Conservation (phyloP, 345 rosid genomes). For the Sisymbrium altissimum region DNA sequence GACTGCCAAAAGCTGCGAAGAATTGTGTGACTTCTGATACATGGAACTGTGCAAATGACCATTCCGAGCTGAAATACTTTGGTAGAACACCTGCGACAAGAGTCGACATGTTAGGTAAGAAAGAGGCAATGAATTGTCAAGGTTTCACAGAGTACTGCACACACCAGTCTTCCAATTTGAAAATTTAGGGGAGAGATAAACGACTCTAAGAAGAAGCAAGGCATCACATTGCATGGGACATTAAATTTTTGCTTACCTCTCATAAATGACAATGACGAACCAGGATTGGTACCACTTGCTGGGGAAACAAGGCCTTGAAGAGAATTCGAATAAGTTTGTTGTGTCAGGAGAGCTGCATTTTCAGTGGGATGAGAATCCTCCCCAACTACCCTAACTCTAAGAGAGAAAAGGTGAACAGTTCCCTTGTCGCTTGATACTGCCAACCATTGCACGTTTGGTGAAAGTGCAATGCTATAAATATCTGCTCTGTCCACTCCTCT, state of each 20-base stretch:
- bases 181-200: background rate
- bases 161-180: background rate
- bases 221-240: constrained; percentile 2
- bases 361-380: constrained; percentile 56
- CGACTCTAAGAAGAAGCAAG: background rate
- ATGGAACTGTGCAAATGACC: constrained; percentile 90
- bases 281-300: constrained; percentile 60
- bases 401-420: constrained; percentile 81
- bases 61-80: constrained; percentile 90
- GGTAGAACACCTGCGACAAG: constrained; percentile 70
- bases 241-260: constrained; percentile 48
- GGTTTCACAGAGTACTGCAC: constrained; percentile 2
- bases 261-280: constrained; percentile 82
- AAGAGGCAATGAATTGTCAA: background rate
- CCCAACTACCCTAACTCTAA: constrained; percentile 71
- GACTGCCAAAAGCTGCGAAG: constrained; percentile 78
- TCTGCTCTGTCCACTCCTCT: constrained; percentile 90
- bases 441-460: constrained; percentile 76
- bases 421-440: constrained; percentile 89
- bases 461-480: constrained; percentile 70
- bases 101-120: background rate
- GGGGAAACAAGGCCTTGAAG: constrained; percentile 64
- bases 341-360: constrained; percentile 26
- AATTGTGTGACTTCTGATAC: constrained; percentile 66
- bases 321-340: constrained; percentile 50